Evolutionary conservation across 2,329 filamentous ascomycete genomes (phyloP), one percentile per base, ranked within the genome.

Genomic region (Fusarium concolor): DNA sequence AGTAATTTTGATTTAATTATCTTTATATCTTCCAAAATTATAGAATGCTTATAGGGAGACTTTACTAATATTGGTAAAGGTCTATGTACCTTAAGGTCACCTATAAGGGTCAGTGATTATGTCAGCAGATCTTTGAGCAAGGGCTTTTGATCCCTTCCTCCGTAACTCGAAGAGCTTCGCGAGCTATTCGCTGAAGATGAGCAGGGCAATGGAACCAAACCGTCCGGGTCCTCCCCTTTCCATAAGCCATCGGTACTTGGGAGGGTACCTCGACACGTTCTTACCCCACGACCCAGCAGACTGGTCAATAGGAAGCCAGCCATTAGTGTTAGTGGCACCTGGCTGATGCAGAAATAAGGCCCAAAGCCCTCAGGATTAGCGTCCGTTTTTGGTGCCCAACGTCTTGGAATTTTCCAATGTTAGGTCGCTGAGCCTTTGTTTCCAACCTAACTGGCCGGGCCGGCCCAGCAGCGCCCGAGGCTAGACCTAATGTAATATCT

Each of bases 311-410:
- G 72, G 72, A 74, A 73, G 61, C 55, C 33, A 58, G 59, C 72
- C 72, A 71, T 59, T 46, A 45, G 45, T 50, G 50, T 57, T 68
- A 73, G 72, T 66, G 71, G 60, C 58, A 50, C 65, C 65, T 51
- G 66, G 71, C 65, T 67, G 71, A 73, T 70, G 68, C 71, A 74
- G 58, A 62, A 51, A 53, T 67, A 68, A 59, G 52, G 60, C 60
- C 54, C 52, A 55, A 64, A 59, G 55, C 53, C 60, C 62, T 71
- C 65, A 61, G 56, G 53, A 65, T 47, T 71, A 74, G 71, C 71
- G 68, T 71, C 62, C 62, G 67, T 65, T 63, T 67, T 74, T 74
- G 72, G 63, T 74, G 72, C 72, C 72, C 72, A 74, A 74, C 70
- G 60, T 63, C 65, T 64, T 56, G 51, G 47, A 57, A 46, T 41